Base-by-base conservation (phyloP, 352 stramenopile genomes). In the Aphanomyces stellatus region DNA sequence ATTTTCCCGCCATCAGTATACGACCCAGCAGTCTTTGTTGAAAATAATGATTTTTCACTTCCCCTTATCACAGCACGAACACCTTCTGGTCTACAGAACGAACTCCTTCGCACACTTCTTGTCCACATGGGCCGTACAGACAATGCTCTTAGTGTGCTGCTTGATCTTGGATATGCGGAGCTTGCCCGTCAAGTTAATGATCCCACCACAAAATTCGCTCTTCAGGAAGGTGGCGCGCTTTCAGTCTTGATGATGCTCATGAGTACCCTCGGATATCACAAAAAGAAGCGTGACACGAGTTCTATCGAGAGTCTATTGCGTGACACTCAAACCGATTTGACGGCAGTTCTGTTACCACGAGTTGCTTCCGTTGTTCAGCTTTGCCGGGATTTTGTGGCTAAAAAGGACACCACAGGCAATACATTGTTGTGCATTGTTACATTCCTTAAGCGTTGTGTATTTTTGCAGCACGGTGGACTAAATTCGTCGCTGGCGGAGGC, bases 231-330 rank as follows among this genome's bases (percentile, higher is more conserved):
- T 6, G 86, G 86, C 10, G 79, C 86, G n/a, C 71, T 94, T 4
- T 93, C 86, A 8, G 87, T 94, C 24, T 75, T 91, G 17, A 92
- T 94, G 83, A 91, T 88, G 78, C 73, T 93, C 40, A 90, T 93
- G 84, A 82, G 81, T 42, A 88, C 81, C 1, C 57, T 94, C 30
- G 84, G 84, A 3, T 94, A 94, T 51, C 86, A 94, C 74, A 90
- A 90, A 63, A 85, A 85, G 24, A 85, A 88, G 37, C 86, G 84
- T 42, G 86, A 94, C 71, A 66, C 90, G 27, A 91, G 82, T 0
- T 78, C 78, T 13, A 78, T 94, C 35, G 86, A 92, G 41, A 66
- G 66, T 0, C 68, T 91, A 11, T 72, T 92, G 11, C 80, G 85
- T 30, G 74, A 68, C 31, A 72, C 79, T 10, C 71, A 87, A 31